Base-by-base conservation (phyloP, 2,329 filamentous ascomycete species). In the Cladosporium cucumerinum region DNA sequence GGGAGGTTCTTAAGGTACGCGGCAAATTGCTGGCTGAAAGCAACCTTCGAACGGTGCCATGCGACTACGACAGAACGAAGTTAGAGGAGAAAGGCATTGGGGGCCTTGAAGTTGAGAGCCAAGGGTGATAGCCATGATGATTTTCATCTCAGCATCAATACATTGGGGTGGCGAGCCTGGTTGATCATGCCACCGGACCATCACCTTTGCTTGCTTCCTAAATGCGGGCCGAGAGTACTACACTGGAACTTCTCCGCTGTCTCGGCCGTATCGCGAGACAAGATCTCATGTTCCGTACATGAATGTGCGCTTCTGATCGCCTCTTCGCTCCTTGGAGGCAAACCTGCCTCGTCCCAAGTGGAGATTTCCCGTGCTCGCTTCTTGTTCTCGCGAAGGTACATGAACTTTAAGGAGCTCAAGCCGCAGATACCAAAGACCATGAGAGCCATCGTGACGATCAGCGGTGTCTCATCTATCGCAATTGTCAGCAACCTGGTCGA, bases 301-400 rank as follows among this genome's bases (percentile, higher is more conserved):
- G 55, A 58, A 58, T 8, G 55, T 58, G 23, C 55, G 55, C 23
- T 58, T 58, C 36, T 58, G 36, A 46, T 58, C 55, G 23, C 55
- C 55, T 39, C 55, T 46, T 21, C 36, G 23, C 23, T 46, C 14
- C 55, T 46, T 26, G 16, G 55, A 58, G 7, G 32, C 21, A 57
- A 57, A 10, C 39, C 54, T 14, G 54, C n/a, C n/a, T 57, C 54
- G n/a, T 57, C 54, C 54, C 54, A 57, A 14, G 1, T 39, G 11
- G 54, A 11, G 5, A 57, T 39, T 26, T 36, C 23, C 12, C n/a
- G 32, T 5, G 54, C 54, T 26, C 54, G 30, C 30, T 57, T 57
- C 30, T 39, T 57, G 32, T 57, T 57, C 21, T 57, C 54, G n/a
- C 54, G 54, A 25, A 36, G 30, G 32, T 57, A 57, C 54, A 57